phyloP scores from a whole-genome alignment of 345 rosid species.

The Trapa bicornis region DNA sequence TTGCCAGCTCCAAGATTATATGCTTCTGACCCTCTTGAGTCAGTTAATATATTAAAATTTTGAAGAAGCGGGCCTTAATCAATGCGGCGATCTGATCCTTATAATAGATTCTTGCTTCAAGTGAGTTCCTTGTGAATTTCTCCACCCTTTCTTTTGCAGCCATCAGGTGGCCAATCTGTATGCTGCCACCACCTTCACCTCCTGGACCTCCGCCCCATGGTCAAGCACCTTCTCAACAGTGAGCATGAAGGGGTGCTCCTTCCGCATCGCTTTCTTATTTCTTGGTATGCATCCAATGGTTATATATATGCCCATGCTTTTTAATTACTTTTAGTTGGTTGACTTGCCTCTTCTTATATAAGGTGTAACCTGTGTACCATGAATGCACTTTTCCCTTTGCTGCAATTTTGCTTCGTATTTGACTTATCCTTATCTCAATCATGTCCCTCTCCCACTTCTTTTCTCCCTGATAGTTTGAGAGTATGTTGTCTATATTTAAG shows the following conservation, averaged over 20 bases:
- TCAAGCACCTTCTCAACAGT: conserved; percentile 14
- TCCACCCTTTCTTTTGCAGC: conserved; percentile 9
- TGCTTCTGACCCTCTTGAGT: background rate
- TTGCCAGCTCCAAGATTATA: background rate
- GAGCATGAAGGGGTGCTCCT: background rate
- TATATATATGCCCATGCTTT: background rate
- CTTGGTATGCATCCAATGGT: background rate
- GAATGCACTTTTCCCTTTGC: background rate
- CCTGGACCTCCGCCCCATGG: conserved; percentile 53
- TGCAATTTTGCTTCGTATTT: background rate
- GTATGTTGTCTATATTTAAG: background rate
- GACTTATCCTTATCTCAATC: background rate
- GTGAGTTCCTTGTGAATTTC: background rate
- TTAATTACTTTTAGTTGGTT: background rate
- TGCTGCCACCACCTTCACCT: conserved; percentile 42
- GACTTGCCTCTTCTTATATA: background rate
- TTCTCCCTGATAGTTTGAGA: background rate
- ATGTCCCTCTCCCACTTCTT: no score
- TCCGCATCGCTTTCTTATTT: background rate
- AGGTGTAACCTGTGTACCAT: background rate
- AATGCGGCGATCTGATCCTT: background rate
- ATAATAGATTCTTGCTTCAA: background rate
- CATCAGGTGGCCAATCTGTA: conserved; percentile 46
- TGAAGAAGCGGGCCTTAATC: background rate
- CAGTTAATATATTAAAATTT: background rate